Conservation (phyloP, 2,329 filamentous ascomycete genomes). For the Sarocladiaceae sp. region DNA sequence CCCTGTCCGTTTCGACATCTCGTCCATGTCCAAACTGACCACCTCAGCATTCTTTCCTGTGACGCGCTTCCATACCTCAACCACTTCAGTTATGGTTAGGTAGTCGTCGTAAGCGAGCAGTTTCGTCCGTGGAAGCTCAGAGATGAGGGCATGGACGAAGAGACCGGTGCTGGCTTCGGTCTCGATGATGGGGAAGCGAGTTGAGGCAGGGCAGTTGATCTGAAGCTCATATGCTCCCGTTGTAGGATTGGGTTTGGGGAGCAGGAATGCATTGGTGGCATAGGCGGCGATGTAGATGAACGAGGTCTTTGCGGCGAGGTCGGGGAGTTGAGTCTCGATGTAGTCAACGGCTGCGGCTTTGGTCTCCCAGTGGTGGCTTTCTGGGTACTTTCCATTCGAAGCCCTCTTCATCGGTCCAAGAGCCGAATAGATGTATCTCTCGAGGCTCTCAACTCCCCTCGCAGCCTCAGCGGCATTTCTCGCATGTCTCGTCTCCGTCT, state of each 20-base stretch:
- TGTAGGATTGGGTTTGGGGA: slow-evolving; percentile 15
- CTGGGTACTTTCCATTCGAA: slow-evolving; percentile 36
- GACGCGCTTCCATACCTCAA: slow-evolving; percentile 29
- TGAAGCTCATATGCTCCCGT: slow-evolving; percentile 27
- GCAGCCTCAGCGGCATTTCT: slow-evolving; percentile 51
- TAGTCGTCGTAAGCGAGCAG: slow-evolving; percentile 41
- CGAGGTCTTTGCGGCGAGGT: slow-evolving; percentile 34
- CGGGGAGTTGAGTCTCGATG: slow-evolving; percentile 34
- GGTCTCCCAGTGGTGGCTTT: slow-evolving; percentile 44
- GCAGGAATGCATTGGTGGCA: slow-evolving; percentile 18
- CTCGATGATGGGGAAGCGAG: slow-evolving; percentile 35
- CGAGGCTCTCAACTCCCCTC: slow-evolving; percentile 30
- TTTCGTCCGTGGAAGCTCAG: slow-evolving; percentile 32
- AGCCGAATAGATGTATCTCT: slow-evolving; percentile 45
- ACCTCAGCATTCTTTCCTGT: slow-evolving; percentile 31
- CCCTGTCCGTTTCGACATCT: slow-evolving; percentile 29
- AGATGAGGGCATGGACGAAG: slow-evolving; percentile 39
- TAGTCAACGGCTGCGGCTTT: slow-evolving; percentile 45
- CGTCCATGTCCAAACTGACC: slow-evolving; percentile 22
- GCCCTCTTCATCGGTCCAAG: slow-evolving; percentile 40
- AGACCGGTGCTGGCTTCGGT: slow-evolving; percentile 32
- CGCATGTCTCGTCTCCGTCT: slow-evolving; percentile 44
- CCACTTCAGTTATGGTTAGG: slow-evolving; percentile 26
- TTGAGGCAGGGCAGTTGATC: slow-evolving; percentile 20
- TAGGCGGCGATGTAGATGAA: slow-evolving; percentile 21